Evolutionary conservation across 345 rosid genomes (phyloP).

Genomic region (Eucalyptus grandis): DNA sequence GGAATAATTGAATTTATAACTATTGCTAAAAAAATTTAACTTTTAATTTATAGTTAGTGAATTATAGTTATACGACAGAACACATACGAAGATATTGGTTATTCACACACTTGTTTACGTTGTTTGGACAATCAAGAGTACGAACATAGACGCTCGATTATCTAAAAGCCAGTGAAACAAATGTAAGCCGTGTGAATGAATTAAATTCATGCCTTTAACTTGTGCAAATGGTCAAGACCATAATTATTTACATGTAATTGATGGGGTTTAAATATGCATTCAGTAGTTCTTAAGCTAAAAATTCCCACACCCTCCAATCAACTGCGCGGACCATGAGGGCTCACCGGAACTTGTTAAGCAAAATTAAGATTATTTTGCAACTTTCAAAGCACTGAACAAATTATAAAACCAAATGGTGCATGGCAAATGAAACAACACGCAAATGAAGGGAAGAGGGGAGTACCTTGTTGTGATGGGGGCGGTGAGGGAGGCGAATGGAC

Average conservation of each 20-base stretch:
- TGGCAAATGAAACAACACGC: background rate
- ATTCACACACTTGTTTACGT: background rate
- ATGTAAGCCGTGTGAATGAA: background rate
- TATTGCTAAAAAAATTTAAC: background rate
- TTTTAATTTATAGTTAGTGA: no score
- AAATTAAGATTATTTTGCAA: background rate
- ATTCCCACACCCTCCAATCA: background rate
- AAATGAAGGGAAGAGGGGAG: background rate
- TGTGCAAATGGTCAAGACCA: background rate
- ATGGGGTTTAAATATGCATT: background rate
- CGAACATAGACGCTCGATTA: background rate
- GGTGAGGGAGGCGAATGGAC: constrained; percentile 55
- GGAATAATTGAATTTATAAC: no score
- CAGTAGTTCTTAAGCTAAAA: rapidly evolving
- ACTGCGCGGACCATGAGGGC: background rate
- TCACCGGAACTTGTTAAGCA: background rate
- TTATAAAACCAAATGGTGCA: background rate
- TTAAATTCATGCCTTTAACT: background rate
- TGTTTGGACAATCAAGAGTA: background rate
- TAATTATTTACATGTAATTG: background rate
- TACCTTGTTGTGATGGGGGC: constrained; percentile 25
- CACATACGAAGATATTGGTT: background rate
- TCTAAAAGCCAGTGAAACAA: background rate
- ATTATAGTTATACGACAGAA: background rate
- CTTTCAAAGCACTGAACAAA: background rate